Evolutionary conservation across 2,329 filamentous ascomycete species (phyloP).

Genomic region (Paracoccidioides brasiliensis): DNA sequence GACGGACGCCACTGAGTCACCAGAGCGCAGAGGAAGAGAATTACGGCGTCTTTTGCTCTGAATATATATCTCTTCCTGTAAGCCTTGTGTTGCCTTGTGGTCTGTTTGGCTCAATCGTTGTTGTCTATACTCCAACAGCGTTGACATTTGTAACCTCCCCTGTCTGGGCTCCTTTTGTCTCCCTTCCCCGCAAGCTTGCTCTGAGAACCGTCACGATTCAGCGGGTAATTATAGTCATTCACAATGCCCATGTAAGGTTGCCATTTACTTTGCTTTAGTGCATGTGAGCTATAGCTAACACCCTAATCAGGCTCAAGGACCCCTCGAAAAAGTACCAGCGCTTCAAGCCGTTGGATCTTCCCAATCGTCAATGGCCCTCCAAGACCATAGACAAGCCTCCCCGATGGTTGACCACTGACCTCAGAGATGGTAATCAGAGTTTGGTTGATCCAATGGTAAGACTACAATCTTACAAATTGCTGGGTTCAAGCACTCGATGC

Average conservation of each 20-base stretch:
- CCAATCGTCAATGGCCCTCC: conserved; percentile 60
- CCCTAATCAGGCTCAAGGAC: conserved; percentile 32
- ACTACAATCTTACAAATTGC: not conserved
- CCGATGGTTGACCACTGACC: conserved; percentile 78
- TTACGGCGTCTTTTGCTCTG: not conserved
- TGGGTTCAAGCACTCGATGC: not conserved
- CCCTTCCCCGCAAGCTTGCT: not conserved
- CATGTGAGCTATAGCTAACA: conserved; percentile 6
- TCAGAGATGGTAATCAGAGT: conserved; percentile 89
- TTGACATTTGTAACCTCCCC: not conserved
- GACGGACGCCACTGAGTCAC: not conserved
- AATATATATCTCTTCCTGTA: not conserved
- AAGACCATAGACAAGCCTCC: conserved; percentile 74
- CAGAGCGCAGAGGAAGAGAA: not conserved
- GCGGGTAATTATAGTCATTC: not conserved
- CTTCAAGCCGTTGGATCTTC: conserved; percentile 35
- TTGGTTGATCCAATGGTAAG: conserved; percentile 83
- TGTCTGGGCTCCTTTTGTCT: not conserved
- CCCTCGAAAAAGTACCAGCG: conserved; percentile 37
- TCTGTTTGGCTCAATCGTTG: not conserved
- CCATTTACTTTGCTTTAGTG: not conserved
- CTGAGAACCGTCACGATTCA: not conserved
- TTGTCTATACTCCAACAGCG: no score
- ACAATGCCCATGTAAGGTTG: conserved; percentile 13
- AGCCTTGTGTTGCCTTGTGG: not conserved